Conservation (phyloP, 2,329 filamentous ascomycete genomes). For the Sclerotinia spermophila region DNA sequence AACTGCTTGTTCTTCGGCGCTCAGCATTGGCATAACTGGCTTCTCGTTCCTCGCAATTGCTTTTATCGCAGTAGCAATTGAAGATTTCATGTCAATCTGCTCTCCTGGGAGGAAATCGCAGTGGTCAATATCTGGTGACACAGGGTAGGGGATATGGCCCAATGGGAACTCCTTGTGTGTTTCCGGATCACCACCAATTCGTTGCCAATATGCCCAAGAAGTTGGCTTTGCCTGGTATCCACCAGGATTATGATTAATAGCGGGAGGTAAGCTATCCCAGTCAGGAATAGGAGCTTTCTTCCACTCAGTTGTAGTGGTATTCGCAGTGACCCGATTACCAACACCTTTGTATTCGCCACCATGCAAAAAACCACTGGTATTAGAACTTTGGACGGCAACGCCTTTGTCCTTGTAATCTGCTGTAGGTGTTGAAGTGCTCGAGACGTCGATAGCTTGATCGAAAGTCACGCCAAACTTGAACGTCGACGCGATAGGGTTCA, state of each 20-base stretch:
- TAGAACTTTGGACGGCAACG: not conserved
- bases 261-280: conserved; percentile 2
- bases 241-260: conserved; percentile 8
- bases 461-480: conserved; percentile 6
- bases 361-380: not conserved
- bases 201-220: conserved; percentile 18
- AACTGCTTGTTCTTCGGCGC: not conserved
- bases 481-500: not conserved
- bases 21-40: not conserved
- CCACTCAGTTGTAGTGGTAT: not conserved
- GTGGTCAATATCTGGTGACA: conserved; percentile 6
- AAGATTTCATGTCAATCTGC: not conserved
- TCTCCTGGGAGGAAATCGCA: conserved; percentile 13
- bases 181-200: conserved; percentile 16
- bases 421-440: not conserved
- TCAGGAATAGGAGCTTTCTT: conserved; percentile 13
- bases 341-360: not conserved
- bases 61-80: not conserved
- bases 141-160: conserved; percentile 16
- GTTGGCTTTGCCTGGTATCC: conserved; percentile 8
- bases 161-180: conserved; percentile 16
- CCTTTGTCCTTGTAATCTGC: not conserved
- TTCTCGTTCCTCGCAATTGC: not conserved
- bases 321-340: not conserved
- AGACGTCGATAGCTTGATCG: not conserved